Conservation (phyloP, 139 green algal genomes). For the Diplosphaera chodatii region DNA sequence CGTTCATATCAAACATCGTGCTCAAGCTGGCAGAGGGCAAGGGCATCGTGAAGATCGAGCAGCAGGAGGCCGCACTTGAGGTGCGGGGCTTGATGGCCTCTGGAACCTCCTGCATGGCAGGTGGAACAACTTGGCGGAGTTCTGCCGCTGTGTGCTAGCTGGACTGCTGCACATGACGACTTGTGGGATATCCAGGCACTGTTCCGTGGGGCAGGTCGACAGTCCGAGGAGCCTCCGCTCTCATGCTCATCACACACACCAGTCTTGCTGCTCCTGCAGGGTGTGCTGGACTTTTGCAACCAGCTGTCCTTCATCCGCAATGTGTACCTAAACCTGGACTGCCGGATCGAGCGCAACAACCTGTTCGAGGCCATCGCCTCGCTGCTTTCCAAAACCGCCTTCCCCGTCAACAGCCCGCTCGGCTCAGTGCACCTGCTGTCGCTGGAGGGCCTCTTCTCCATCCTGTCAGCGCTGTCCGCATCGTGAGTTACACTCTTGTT, state of each 20-base stretch:
- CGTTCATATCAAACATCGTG: conserved; percentile 72
- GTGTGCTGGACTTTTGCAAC: conserved; percentile 83
- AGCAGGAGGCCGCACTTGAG: conserved; percentile 87
- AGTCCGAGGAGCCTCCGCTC: too few species aligned
- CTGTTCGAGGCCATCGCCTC: conserved; percentile 75
- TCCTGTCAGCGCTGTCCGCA: conserved; percentile 53
- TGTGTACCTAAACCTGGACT: conserved; percentile 89
- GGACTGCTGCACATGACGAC: too few species aligned
- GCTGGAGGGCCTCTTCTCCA: conserved; percentile 82
- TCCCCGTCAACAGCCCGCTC: conserved; percentile 67
- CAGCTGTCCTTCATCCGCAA: conserved; percentile 80
- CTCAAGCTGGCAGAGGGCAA: conserved; percentile 76
- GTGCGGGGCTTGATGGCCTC: too few species aligned
- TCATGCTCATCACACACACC: too few species aligned
- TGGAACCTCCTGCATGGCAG: too few species aligned
- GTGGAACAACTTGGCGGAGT: too few species aligned
- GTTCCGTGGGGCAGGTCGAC: too few species aligned
- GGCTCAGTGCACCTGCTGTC: conserved; percentile 70
- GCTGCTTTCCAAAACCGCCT: conserved; percentile 74
- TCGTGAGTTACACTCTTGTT: too few species aligned
- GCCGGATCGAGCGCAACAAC: conserved; percentile 61
- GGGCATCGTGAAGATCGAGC: conserved; percentile 21
- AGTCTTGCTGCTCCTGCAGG: too few species aligned
- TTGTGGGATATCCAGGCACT: too few species aligned
- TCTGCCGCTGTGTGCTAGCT: too few species aligned